These are phyloP conservation scores for Coemansia guatemalensis DNA, from an alignment of 192 early-diverging fungal genomes.

Conservation along the genomic window DNA sequence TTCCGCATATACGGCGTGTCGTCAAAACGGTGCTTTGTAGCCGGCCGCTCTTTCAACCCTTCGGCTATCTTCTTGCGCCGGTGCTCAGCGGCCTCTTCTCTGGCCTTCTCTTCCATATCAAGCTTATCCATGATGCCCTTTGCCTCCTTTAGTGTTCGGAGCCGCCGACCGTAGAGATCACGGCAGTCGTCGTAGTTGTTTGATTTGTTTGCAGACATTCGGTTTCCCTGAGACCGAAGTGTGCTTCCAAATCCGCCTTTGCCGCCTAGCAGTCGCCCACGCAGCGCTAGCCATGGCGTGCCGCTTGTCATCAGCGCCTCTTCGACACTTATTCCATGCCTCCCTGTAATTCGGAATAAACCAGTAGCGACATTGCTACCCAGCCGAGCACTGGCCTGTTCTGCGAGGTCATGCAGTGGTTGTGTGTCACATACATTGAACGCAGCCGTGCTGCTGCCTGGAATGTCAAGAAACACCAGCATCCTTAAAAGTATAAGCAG, in stretches of 20 bases:
- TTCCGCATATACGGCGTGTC: constrained; percentile 72
- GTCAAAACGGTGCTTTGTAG: constrained; percentile 79
- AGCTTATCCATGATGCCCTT: constrained; percentile 64
- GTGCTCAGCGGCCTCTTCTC: constrained; percentile 56
- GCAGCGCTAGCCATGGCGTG: constrained; percentile 25
- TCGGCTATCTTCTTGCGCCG: constrained; percentile 87
- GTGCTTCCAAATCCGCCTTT: constrained; percentile 97
- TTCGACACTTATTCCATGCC: constrained; percentile 19
- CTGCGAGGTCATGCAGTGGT: constrained; percentile 27
- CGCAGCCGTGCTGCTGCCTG: constrained; percentile 10
- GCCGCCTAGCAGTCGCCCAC: constrained; percentile 64
- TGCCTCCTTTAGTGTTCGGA: constrained; percentile 88
- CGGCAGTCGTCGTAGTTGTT: constrained; percentile 93
- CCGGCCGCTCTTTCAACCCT: constrained; percentile 61
- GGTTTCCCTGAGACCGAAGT: constrained; percentile 88
- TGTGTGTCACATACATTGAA: constrained; percentile 25
- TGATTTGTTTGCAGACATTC: constrained; percentile 84
- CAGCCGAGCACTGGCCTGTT: constrained; percentile 13
- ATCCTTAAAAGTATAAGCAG: constrained; percentile 5
- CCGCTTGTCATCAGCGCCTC: constrained; percentile 13
- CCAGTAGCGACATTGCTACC: not conserved
- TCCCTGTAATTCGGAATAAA: constrained; percentile 26
- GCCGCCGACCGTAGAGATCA: constrained; percentile 85
- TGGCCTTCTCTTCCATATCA: constrained; percentile 20
- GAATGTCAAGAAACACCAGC: constrained; percentile 34